Evolutionary conservation across 1,139 yeast species (phyloP), one percentile per base, ranked within the genome.

Genomic region (Spencermartinsiella ligniputridi): DNA sequence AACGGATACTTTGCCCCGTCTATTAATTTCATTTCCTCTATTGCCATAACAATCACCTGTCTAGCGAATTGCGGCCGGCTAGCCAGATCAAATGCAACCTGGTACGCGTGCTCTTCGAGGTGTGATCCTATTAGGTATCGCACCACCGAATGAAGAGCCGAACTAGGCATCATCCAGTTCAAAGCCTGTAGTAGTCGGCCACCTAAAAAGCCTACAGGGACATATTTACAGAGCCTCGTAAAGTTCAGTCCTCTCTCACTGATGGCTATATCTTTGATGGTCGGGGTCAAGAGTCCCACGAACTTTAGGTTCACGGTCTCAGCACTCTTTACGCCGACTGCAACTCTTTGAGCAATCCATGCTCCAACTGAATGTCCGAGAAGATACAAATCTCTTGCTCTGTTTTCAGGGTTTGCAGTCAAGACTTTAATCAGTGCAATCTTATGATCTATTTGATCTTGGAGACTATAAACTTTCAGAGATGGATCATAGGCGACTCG

Each of bases 361-460:
- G 77, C 68, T 1, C 88, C 88, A 39, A 81, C 74, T 0, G 87
- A 81, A 57, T 81, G 88, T 21, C 83, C 78, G 51, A 79, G 60
- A 13, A 80, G 64, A 46, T 68, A 66, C 1, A 81, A 60, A 12
- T 71, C 68, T 15, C 74, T 65, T 1, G 52, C 40, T 42, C 39
- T 19, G 9, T 18, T 4, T 17, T 38, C 40, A 6, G 39, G 30
- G 1, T 13, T 29, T 16, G 42, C n/a, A 21, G 44, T 40, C 13
- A 49, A 35, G 19, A 42, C 37, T 33, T 35, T 29, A 15, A 57
- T 35, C 25, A 54, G 41, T 16, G 50, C 49, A 13, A 50, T 41
- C 41, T 53, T 54, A 39, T 57, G 84, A 1, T 71, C 55, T 17
- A 79, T 60, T 59, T 81, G 88, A 44, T 69, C 76, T 13, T 74